Conservation (phyloP, 106 monocot genomes). For the Triglochin maritima region DNA sequence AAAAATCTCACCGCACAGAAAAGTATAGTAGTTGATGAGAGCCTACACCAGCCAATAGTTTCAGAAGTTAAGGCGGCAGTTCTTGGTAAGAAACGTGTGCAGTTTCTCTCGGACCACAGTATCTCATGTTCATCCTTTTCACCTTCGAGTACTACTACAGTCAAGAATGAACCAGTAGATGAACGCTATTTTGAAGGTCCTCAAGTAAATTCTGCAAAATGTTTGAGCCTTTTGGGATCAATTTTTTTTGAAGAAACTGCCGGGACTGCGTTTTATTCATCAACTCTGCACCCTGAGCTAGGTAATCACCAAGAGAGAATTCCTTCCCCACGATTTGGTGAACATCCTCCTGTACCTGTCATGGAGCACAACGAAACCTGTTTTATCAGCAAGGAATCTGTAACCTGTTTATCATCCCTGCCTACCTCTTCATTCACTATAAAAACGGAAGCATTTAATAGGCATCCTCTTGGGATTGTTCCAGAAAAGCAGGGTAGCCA, state of each 20-base stretch:
- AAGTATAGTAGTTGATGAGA: background rate
- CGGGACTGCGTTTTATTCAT: background rate
- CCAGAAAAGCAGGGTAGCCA: background rate
- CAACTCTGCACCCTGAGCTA: background rate
- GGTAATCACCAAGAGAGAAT: background rate
- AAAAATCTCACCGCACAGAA: background rate
- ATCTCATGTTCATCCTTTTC: background rate
- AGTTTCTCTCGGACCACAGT: background rate
- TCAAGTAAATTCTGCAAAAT: conserved; percentile 6
- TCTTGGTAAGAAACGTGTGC: conserved; percentile 1
- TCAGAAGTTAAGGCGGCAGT: conserved; percentile 1
- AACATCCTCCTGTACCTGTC: background rate
- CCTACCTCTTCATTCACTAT: conserved; percentile 1
- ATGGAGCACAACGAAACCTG: background rate
- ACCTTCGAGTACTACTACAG: background rate
- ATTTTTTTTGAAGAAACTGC: background rate
- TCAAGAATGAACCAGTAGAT: conserved; percentile 9
- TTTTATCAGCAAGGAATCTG: background rate
- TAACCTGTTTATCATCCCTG: background rate
- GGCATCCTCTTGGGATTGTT: background rate
- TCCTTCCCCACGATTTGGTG: background rate
- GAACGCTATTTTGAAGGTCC: background rate
- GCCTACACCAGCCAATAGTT: background rate
- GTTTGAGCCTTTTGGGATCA: background rate
- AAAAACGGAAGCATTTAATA: conserved; percentile 8